These are phyloP conservation scores for Filosporella fistucella DNA, from an alignment of 495 filamentous ascomycete species.

Conservation along the genomic window DNA sequence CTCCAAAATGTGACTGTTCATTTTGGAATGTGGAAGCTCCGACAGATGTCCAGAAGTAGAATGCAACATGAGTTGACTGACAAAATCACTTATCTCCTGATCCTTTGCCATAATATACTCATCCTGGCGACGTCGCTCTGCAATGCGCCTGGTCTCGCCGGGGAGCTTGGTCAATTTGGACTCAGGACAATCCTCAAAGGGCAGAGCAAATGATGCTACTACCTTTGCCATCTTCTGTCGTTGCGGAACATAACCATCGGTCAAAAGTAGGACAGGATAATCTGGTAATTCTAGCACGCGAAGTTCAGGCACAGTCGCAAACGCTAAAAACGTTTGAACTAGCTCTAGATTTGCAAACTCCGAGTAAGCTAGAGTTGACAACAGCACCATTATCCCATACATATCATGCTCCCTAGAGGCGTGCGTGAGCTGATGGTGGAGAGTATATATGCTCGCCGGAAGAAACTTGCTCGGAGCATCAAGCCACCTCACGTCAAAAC, in stretches of 20 bases:
- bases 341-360: conserved; percentile 26
- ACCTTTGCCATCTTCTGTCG: conserved; percentile 2
- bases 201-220: conserved; percentile 4
- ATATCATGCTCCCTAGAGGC: conserved; percentile 16
- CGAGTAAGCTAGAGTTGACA: conserved; percentile 35
- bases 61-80: conserved; percentile 20
- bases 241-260: conserved; percentile 10
- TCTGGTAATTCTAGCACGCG: conserved; percentile 10
- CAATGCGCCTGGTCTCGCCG: conserved; percentile 2
- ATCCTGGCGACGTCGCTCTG: conserved; percentile 2
- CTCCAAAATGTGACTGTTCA: conserved; percentile 7
- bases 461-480: conserved; percentile 13
- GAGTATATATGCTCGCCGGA: conserved; percentile 26
- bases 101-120: conserved; percentile 3
- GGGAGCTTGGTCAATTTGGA: conserved; percentile 7
- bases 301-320: conserved; percentile 27
- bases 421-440: conserved; percentile 30
- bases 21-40: neutral
- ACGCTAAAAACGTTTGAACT: conserved; percentile 33
- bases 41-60: conserved; percentile 11
- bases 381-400: conserved; percentile 41
- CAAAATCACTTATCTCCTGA: conserved; percentile 12
- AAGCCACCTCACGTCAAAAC: conserved; percentile 20
- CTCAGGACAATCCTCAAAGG: conserved; percentile 16
- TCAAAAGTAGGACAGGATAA: conserved; percentile 8